These are phyloP conservation scores for Zymoseptoria crescenta DNA, from an alignment of 2,329 filamentous ascomycete genomes.

Conservation along the genomic window DNA sequence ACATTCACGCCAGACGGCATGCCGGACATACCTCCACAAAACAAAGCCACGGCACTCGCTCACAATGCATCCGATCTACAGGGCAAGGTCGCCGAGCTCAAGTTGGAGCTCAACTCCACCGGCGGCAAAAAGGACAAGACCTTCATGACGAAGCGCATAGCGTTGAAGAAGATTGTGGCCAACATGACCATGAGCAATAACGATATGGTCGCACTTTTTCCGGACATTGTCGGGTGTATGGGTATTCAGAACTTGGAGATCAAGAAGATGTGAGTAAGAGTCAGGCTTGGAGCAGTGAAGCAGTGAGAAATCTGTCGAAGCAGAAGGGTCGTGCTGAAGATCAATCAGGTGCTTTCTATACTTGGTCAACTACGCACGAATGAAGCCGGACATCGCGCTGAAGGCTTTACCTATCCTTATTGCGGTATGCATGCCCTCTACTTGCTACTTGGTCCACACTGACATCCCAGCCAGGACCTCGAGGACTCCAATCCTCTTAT, in stretches of 20 bases:
- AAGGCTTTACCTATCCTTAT: slow-evolving; percentile 85
- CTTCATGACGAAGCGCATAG: slow-evolving; percentile 88
- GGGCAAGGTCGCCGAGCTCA: slow-evolving; percentile 98
- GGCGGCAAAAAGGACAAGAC: slow-evolving; percentile 98
- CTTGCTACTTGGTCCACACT: background rate
- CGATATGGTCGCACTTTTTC: slow-evolving; percentile 96
- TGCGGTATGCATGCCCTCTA: slow-evolving; percentile 47
- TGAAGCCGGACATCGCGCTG: slow-evolving; percentile 87
- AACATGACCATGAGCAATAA: slow-evolving; percentile 99
- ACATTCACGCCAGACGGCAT: slow-evolving; percentile 3
- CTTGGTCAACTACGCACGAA: slow-evolving; percentile 90
- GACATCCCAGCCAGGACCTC: slow-evolving; percentile 60
- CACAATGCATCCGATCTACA: slow-evolving; percentile 42
- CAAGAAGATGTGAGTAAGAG: slow-evolving; percentile 85
- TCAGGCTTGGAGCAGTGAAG: background rate
- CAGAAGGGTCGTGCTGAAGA: slow-evolving; percentile 25
- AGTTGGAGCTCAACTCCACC: slow-evolving; percentile 61
- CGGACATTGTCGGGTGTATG: slow-evolving; percentile 94
- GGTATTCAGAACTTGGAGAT: slow-evolving; percentile 89
- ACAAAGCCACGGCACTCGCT: background rate
- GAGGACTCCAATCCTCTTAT: slow-evolving; percentile 87
- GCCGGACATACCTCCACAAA: slow-evolving; percentile 5
- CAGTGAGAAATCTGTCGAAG: background rate
- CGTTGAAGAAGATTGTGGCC: slow-evolving; percentile 97
- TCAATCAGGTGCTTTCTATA: slow-evolving; percentile 83